Evolutionary conservation across 257 asterid species (phyloP), one percentile per base, ranked within the genome.

Genomic region (Nicotiana undulata): DNA sequence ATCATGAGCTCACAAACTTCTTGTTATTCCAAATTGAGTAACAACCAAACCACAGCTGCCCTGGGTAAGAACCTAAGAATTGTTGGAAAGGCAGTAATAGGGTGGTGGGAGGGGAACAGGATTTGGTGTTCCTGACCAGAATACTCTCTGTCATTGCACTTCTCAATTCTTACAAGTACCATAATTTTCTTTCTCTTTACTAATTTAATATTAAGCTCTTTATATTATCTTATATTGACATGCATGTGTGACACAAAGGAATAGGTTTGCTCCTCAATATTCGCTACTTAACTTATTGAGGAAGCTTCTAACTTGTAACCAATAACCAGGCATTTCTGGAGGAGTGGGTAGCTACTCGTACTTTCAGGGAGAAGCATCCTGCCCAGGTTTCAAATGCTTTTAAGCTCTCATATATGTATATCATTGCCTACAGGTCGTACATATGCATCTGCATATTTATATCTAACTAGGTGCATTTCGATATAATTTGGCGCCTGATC

Each of bases 301-400:
- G 75, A 84, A 20, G 81, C 85, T 65, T 66, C 11, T 28, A 20
- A 20, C 24, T 81, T 77, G 59, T 70, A 68, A 63, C 72, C 90
- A 91, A 97, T 66, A 68, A 72, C 70, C 90, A 94, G 98, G 98
- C 98, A 68, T 85, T 92, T 89, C 93, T 96, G 63, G 98, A 94
- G 92, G 99, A 96, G 91, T 92, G 98, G 98, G 82, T 94, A 83
- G 87, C 92, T 75, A 90, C 93, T 84, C 94, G 91, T 66, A 75
- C 85, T 72, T 85, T 85, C 86, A 89, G 81, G 67, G 98, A 90
- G 65, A 92, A 94, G 81, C 90, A 85, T 83, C 93, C 89, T 52
- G 77, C 93, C 81, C 92, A 96, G 99, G 98, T 96, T 79, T 74
- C 34, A 52, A 29, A 76, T 75, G 59, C 72, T 81, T 46, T 83